Evolutionary conservation across 2,329 filamentous ascomycete genomes (phyloP).

Genomic region (Raffaelea arxii): DNA sequence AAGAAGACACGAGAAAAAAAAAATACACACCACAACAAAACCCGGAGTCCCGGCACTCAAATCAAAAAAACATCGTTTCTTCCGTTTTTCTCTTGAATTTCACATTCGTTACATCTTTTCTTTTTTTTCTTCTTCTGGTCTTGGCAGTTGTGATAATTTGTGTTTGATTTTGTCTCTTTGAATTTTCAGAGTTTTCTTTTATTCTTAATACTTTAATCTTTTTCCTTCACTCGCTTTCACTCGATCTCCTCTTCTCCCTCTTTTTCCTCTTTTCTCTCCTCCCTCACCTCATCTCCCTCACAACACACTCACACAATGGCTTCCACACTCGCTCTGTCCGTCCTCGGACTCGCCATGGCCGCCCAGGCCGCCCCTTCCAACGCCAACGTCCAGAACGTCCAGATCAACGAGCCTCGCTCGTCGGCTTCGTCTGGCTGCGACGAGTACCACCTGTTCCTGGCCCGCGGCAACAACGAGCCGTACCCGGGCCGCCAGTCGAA

Average conservation of each 20-base stretch:
- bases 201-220: not conserved
- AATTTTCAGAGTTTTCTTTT: not conserved
- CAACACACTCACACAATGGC: slow-evolving; percentile 3
- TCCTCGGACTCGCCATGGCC: slow-evolving; percentile 8
- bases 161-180: not conserved
- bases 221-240: not conserved
- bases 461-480: not conserved
- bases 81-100: too few species aligned
- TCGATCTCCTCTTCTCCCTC: not conserved
- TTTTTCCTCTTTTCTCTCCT: not conserved
- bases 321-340: slow-evolving; percentile 4
- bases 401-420: not conserved
- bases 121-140: too few species aligned
- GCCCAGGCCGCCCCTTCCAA: too few species aligned
- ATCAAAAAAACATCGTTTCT: too few species aligned
- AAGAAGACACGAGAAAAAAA: too few species aligned
- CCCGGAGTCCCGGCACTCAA: too few species aligned
- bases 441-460: not conserved
- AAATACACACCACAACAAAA: too few species aligned
- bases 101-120: too few species aligned
- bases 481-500: not conserved
- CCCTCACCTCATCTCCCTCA: not conserved
- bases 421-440: not conserved
- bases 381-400: slow-evolving; percentile 4
- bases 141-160: too few species aligned